Evolutionary conservation across 805 yeast genomes (phyloP).

Genomic region (Myxozyma mucilagina): DNA sequence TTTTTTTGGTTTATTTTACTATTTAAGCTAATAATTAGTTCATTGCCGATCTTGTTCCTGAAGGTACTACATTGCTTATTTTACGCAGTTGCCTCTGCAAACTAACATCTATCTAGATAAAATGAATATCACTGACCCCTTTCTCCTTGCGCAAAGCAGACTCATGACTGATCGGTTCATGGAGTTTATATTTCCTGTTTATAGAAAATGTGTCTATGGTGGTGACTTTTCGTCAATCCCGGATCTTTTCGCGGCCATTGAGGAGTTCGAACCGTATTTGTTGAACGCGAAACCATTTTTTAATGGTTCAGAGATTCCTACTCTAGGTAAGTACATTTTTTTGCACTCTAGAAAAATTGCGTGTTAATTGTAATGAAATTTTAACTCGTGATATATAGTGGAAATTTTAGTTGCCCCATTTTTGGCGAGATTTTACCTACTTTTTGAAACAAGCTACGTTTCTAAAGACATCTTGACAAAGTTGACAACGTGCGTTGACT

Average conservation of each 20-base stretch:
- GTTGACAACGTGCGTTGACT: constrained; percentile 11
- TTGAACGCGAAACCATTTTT: constrained; percentile 29
- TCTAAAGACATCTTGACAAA: background rate
- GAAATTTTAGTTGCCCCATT: constrained; percentile 34
- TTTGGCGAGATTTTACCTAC: constrained; percentile 19
- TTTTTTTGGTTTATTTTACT: background rate
- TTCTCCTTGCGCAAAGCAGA: constrained; percentile 56
- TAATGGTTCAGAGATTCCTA: constrained; percentile 28
- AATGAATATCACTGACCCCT: constrained; percentile 75
- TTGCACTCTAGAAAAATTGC: background rate
- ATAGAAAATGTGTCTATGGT: constrained; percentile 15
- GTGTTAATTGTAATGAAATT: too few relatives aligned
- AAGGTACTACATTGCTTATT: too few relatives aligned
- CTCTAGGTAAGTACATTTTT: constrained; percentile 4
- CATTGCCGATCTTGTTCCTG: constrained; percentile 36
- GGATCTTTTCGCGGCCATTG: constrained; percentile 26
- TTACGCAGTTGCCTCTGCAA: too few relatives aligned
- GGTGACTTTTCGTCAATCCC: background rate
- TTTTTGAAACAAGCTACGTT: constrained; percentile 11
- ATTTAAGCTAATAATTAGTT: constrained; percentile 9
- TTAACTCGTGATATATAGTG: background rate
- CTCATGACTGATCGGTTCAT: constrained; percentile 34
- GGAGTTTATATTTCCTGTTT: constrained; percentile 25
- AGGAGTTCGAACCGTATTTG: constrained; percentile 29
- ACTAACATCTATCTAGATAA: constrained; percentile 34